A percentile compares a stretch with the other conserved stretches of the same genome.
phyloP scores from a whole-genome alignment of 1,284 basidiomycete genomes.

The Cerrena zonata region DNA sequence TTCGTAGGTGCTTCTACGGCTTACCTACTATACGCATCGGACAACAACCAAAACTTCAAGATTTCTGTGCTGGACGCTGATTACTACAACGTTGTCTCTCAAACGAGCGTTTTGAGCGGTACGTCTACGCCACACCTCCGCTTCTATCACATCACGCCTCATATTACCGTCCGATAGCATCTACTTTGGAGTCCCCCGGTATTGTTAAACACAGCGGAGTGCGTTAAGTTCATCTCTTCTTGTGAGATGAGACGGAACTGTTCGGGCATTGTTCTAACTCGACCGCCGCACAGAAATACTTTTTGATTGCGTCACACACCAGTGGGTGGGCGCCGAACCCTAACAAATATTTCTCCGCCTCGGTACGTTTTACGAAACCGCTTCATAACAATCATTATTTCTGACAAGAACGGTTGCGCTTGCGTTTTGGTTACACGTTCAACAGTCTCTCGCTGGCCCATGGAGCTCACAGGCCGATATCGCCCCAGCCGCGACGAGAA shows the following conservation, averaged over 20 bases:
- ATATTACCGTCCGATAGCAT: conserved; percentile 28
- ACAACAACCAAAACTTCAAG: conserved; percentile 68
- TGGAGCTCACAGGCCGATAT: conserved; percentile 57
- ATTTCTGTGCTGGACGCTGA: conserved; percentile 50
- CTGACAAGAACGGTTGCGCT: neutral
- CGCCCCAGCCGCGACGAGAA: conserved; percentile 43
- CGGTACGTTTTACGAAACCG: conserved; percentile 31
- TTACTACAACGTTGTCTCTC: conserved; percentile 51
- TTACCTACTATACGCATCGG: conserved; percentile 59
- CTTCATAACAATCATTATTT: too few relatives aligned
- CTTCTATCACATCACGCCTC: neutral
- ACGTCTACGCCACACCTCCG: conserved; percentile 9
- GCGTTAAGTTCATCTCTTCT: conserved; percentile 16
- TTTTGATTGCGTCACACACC: conserved; percentile 58
- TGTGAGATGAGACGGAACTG: neutral
- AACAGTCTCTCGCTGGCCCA: conserved; percentile 47
- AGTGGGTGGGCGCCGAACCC: conserved; percentile 58
- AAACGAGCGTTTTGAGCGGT: conserved; percentile 43
- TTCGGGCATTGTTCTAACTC: neutral
- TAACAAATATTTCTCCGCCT: conserved; percentile 53
- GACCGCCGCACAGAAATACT: conserved; percentile 48
- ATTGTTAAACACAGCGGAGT: conserved; percentile 55
- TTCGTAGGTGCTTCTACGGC: conserved; percentile 29
- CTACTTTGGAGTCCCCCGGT: conserved; percentile 58
- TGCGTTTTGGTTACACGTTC: neutral